These are phyloP conservation scores for Alternaria sp. DNA, from an alignment of 2,329 filamentous ascomycete genomes.

Conservation along the genomic window DNA sequence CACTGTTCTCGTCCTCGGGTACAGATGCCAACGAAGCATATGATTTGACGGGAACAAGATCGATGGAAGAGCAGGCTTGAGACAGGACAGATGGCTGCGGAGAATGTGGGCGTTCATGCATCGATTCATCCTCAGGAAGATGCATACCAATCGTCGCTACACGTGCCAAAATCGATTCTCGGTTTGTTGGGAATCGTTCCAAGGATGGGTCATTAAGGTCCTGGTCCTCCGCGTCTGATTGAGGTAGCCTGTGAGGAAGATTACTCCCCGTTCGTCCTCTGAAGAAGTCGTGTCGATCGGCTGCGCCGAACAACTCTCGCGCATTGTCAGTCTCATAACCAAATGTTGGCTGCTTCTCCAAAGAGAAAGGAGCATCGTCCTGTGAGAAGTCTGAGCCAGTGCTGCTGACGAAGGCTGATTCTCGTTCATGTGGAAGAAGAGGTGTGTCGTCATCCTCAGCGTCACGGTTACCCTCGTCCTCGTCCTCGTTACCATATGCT, in stretches of 20 bases:
- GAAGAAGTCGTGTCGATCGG: conserved; percentile 25
- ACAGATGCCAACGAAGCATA: conserved; percentile 42
- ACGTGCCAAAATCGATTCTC: conserved; percentile 40
- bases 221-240: conserved; percentile 41
- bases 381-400: conserved; percentile 28
- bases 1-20: conserved; percentile 29
- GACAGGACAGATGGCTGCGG: conserved; percentile 37
- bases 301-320: conserved; percentile 19
- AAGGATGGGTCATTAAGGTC: conserved; percentile 40
- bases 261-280: conserved; percentile 31
- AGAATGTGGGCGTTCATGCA: conserved; percentile 27
- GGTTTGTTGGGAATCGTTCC: conserved; percentile 40
- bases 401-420: conserved; percentile 18
- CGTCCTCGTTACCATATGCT: conserved; percentile 13
- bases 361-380: conserved; percentile 16
- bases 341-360: conserved; percentile 18
- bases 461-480: conserved; percentile 1
- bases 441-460: conserved; percentile 24
- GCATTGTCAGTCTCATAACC: conserved; percentile 20
- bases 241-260: conserved; percentile 40
- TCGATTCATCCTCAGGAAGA: conserved; percentile 39
- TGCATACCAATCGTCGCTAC: conserved; percentile 38
- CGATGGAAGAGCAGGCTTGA: conserved; percentile 44
- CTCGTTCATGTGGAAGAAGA: conserved; percentile 36
- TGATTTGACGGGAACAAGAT: conserved; percentile 37